Percentiles rank a stretch among this genome's conserved stretches.
These are phyloP conservation scores for Coelastrella sp. DNA, from an alignment of 139 green algal species.

Conservation along the genomic window DNA sequence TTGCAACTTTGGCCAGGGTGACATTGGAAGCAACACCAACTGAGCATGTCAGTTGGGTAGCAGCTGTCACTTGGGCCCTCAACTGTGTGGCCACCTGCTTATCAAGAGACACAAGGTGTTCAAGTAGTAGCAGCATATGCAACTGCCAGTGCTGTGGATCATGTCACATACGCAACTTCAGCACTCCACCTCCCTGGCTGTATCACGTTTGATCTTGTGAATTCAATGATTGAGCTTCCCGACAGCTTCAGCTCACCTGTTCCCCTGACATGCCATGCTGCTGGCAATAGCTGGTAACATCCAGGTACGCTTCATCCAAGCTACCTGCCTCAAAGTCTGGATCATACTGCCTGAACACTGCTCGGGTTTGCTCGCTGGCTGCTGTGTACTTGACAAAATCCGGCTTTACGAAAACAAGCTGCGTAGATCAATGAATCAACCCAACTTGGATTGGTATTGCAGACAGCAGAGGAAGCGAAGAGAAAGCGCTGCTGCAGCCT, in stretches of 20 bases:
- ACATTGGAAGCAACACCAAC: slow-evolving; percentile 83
- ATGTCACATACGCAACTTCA: too few species aligned
- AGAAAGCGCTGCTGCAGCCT: too few species aligned
- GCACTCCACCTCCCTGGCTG: too few species aligned
- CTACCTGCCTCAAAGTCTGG: slow-evolving; percentile 74
- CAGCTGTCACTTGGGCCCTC: slow-evolving; percentile 58
- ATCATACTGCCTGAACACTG: slow-evolving; percentile 81
- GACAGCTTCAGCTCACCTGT: slow-evolving; percentile 53
- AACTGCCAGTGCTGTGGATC: background rate
- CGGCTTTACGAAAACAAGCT: slow-evolving; percentile 78
- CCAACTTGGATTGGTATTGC: too few species aligned
- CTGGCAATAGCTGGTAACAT: slow-evolving; percentile 83
- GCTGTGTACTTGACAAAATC: slow-evolving; percentile 66
- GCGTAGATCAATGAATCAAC: too few species aligned
- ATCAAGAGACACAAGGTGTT: background rate
- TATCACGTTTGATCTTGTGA: too few species aligned
- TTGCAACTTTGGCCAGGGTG: slow-evolving; percentile 83
- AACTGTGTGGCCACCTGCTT: slow-evolving; percentile 71
- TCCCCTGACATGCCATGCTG: slow-evolving; percentile 55
- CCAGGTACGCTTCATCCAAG: slow-evolving; percentile 89
- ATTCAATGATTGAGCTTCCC: too few species aligned
- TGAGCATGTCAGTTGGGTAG: slow-evolving; percentile 81
- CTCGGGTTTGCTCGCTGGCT: slow-evolving; percentile 58
- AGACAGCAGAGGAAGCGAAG: too few species aligned
- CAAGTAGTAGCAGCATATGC: background rate